Evolutionary conservation across 768 basidiomycete species (phyloP).

Genomic region (Lentinula sp.): DNA sequence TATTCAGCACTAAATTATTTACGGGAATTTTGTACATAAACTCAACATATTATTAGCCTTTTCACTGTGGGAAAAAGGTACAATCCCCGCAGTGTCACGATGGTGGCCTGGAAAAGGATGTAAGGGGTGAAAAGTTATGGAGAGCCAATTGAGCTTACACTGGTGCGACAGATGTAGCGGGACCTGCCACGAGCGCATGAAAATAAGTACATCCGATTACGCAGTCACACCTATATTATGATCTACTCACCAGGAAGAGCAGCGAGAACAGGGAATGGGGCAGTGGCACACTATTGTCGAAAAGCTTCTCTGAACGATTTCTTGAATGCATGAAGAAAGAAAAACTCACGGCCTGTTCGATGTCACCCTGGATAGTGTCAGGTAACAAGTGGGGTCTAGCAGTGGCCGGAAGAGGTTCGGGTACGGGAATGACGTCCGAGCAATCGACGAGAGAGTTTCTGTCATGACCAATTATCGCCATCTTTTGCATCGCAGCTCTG

Average conservation of each 20-base stretch:
- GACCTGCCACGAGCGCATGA: slow-evolving; percentile 11
- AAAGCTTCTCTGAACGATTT: background rate
- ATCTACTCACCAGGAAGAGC: slow-evolving; percentile 14
- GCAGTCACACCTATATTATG: background rate
- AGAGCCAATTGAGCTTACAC: slow-evolving; percentile 17
- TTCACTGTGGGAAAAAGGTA: no score
- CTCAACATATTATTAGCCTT: no score
- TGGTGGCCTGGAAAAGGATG: background rate
- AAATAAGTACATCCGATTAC: background rate
- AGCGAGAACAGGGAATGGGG: slow-evolving; percentile 28
- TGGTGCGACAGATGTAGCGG: slow-evolving; percentile 22
- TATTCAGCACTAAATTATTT: no score
- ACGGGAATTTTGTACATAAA: no score
- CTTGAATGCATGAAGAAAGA: background rate
- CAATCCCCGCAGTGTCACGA: no score
- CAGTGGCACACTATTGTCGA: slow-evolving; percentile 18
- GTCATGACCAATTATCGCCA: slow-evolving; percentile 36
- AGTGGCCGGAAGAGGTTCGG: slow-evolving; percentile 18
- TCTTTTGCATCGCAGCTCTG: slow-evolving; percentile 36
- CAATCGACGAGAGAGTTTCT: slow-evolving; percentile 30
- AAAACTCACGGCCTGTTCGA: slow-evolving; percentile 20
- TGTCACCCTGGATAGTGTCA: slow-evolving; percentile 18
- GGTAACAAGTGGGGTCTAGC: slow-evolving; percentile 25
- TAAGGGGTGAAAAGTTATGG: no score
- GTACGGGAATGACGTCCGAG: slow-evolving; percentile 34